Conservation (phyloP, 495 filamentous ascomycete species). For the Xanthoparmelia taractica region DNA sequence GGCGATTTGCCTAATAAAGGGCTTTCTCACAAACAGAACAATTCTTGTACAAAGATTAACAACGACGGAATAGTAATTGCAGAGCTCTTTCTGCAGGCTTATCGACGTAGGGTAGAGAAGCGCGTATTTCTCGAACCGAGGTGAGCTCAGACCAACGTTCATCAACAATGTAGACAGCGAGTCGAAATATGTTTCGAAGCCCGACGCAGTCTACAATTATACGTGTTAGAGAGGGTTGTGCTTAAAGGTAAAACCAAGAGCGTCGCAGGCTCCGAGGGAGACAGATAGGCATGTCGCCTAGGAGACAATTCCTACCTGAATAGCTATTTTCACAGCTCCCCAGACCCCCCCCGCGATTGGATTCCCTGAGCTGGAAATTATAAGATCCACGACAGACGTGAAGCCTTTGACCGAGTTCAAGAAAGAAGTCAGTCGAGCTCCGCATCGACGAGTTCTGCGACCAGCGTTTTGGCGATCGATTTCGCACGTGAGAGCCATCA, state of each 20-base stretch:
- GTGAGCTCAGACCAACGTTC: background rate
- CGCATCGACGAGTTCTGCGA: background rate
- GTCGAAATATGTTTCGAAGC: background rate
- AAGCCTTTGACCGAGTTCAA: background rate
- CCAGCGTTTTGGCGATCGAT: background rate
- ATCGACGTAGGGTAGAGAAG: background rate
- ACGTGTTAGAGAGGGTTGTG: too few species aligned
- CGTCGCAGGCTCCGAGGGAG: fast-evolving
- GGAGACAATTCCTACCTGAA: background rate
- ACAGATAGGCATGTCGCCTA: too few species aligned
- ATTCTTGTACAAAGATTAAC: background rate
- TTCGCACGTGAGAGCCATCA: background rate
- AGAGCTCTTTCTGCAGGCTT: background rate
- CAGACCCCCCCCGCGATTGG: background rate
- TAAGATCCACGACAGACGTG: background rate
- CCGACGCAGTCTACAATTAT: background rate
- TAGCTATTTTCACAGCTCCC: background rate
- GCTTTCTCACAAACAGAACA: background rate
- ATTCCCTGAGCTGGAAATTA: background rate
- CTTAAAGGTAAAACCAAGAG: too few species aligned
- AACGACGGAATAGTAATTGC: background rate
- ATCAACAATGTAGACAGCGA: background rate
- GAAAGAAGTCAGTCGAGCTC: background rate
- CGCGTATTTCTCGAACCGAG: background rate
- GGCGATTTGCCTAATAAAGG: background rate